Evolutionary conservation across 768 basidiomycete genomes (phyloP).

Genomic region (Symmetrospora coprosmae): DNA sequence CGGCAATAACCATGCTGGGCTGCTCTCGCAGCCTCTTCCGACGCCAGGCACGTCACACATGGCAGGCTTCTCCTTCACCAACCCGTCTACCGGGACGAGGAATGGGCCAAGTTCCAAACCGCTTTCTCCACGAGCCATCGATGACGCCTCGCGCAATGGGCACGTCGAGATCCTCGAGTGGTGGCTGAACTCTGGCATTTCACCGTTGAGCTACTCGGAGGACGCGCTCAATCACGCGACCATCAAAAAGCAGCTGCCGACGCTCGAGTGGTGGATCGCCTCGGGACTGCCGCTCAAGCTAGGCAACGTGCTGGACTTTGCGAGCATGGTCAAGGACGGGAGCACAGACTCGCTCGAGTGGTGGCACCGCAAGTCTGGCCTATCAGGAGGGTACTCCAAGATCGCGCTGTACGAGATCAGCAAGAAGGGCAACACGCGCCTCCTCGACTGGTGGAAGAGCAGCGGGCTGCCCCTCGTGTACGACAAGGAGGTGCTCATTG

Average conservation of each 20-base stretch:
- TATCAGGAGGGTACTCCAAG: conserved; percentile 46
- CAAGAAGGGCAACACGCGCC: conserved; percentile 56
- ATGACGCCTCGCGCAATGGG: conserved; percentile 63
- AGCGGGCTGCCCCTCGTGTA: conserved; percentile 63
- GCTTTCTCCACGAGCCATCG: conserved; percentile 46
- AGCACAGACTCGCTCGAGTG: conserved; percentile 64
- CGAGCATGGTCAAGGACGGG: conserved; percentile 51
- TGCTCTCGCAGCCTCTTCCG: conserved; percentile 50
- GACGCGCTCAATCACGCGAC: conserved; percentile 66
- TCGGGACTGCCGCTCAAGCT: conserved; percentile 55
- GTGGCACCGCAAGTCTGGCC: conserved; percentile 49
- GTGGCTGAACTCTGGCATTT: conserved; percentile 49
- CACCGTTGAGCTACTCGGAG: conserved; percentile 60
- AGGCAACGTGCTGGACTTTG: conserved; percentile 72
- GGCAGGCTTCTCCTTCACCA: no score
- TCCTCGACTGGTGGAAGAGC: conserved; percentile 68
- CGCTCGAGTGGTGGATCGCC: conserved; percentile 69
- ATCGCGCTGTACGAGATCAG: conserved; percentile 64
- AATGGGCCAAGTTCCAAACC: no score
- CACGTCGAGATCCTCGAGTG: conserved; percentile 62
- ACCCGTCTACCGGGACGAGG: no score
- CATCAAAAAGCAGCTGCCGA: conserved; percentile 57
- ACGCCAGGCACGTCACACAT: no score
- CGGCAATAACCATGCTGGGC: conserved; percentile 44
- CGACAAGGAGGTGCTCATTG: conserved; percentile 62